phyloP scores from a whole-genome alignment of 2,329 filamentous ascomycete species.

The Paecilomyces sp. region DNA sequence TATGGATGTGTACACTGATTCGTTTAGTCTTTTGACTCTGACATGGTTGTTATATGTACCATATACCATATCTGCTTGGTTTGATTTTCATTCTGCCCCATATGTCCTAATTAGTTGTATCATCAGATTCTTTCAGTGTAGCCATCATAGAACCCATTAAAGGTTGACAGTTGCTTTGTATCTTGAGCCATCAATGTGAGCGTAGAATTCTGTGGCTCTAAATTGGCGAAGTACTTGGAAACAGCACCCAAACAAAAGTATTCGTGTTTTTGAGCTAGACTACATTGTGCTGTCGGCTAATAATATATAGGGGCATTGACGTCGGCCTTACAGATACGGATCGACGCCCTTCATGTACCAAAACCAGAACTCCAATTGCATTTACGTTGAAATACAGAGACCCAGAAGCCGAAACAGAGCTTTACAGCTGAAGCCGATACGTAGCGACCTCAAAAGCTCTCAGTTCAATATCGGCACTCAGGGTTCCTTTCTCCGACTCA shows the following conservation, averaged over 20 bases:
- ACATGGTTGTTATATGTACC: background rate
- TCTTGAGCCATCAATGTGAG: background rate
- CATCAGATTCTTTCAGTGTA: background rate
- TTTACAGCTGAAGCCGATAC: slow-evolving; percentile 56
- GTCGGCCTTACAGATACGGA: background rate
- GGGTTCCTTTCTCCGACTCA: slow-evolving; percentile 21
- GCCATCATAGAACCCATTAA: background rate
- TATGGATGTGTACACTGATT: background rate
- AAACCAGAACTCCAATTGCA: background rate
- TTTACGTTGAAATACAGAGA: background rate
- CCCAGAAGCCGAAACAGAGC: background rate
- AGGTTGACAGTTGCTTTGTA: background rate
- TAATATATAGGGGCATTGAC: background rate
- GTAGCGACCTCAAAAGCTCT: slow-evolving; percentile 82
- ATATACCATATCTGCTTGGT: background rate
- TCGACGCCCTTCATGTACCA: background rate
- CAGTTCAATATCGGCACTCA: slow-evolving; percentile 55
- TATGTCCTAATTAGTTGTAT: background rate
- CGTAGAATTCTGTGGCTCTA: background rate
- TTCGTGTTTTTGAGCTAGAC: background rate
- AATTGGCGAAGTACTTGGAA: background rate
- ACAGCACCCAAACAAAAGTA: background rate
- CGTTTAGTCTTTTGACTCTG: background rate
- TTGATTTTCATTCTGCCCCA: background rate
- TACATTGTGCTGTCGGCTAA: background rate